Conservation (phyloP, 2,329 filamentous ascomycete genomes). For the Fusarium cyanostomum region DNA sequence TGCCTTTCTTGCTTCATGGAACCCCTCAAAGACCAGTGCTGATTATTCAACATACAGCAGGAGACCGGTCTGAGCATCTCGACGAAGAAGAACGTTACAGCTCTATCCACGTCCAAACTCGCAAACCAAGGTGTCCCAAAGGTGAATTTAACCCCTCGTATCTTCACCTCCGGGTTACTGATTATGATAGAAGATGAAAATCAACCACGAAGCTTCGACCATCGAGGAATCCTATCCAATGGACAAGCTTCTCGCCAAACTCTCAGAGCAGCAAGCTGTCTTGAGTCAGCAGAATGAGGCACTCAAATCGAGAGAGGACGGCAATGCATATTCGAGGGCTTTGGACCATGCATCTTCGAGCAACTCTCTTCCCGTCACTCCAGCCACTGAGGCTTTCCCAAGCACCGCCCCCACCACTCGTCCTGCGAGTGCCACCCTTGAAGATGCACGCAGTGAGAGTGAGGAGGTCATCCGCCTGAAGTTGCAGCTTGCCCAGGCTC, state of each 20-base stretch:
- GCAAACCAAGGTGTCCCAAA: slow-evolving; percentile 64
- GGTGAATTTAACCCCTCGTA: slow-evolving; percentile 49
- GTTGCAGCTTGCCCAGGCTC: slow-evolving; percentile 75
- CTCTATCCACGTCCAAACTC: slow-evolving; percentile 63
- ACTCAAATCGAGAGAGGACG: slow-evolving; percentile 55
- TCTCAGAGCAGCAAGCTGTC: slow-evolving; percentile 75
- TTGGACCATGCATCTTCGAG: slow-evolving; percentile 62
- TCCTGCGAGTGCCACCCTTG: slow-evolving; percentile 61
- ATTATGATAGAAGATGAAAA: slow-evolving; percentile 57
- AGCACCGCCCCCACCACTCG: slow-evolving; percentile 60
- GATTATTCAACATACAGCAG: slow-evolving; percentile 24
- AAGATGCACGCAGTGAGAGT: slow-evolving; percentile 52
- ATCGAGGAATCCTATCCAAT: slow-evolving; percentile 62
- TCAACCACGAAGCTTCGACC: slow-evolving; percentile 53
- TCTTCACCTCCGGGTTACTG: slow-evolving; percentile 27
- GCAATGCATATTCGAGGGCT: slow-evolving; percentile 45
- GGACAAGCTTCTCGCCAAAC: slow-evolving; percentile 77
- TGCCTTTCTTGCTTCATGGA: background rate
- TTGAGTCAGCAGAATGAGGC: slow-evolving; percentile 67
- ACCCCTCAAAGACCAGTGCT: background rate
- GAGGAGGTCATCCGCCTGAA: slow-evolving; percentile 75
- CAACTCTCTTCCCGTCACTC: slow-evolving; percentile 70
- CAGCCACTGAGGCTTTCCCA: slow-evolving; percentile 65
- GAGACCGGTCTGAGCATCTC: slow-evolving; percentile 27
- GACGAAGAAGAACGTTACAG: slow-evolving; percentile 56